Evolutionary conservation across 805 yeast species (phyloP).

Genomic region (Ogataea henricii): DNA sequence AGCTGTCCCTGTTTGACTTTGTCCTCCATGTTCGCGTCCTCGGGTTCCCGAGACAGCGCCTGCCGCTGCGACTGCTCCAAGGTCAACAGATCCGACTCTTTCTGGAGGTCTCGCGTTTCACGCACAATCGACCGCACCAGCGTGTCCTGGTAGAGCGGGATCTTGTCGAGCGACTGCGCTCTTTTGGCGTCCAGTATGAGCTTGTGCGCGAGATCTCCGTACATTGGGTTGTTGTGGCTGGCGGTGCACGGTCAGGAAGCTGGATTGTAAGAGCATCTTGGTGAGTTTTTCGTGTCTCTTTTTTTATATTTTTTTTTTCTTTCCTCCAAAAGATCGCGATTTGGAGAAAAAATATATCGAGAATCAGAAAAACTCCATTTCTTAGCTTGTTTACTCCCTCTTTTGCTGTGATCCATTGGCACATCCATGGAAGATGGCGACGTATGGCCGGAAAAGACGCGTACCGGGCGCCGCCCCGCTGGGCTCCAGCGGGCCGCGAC

Average conservation of each 20-base stretch:
- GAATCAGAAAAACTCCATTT: not conserved
- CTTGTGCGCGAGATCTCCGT: constrained; percentile 85
- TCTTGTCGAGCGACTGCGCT: constrained; percentile 58
- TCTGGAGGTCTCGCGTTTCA: constrained; percentile 67
- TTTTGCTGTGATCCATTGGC: not conserved
- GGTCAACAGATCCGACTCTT: constrained; percentile 53
- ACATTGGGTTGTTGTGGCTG: constrained; percentile 49
- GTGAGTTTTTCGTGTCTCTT: not conserved
- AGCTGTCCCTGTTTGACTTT: constrained; percentile 61
- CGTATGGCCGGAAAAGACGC: constrained; percentile 9
- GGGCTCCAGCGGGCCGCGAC: not conserved
- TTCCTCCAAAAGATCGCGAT: not conserved
- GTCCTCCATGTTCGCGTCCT: constrained; percentile 30
- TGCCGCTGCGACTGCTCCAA: constrained; percentile 17
- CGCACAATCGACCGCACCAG: constrained; percentile 66
- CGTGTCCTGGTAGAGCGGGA: constrained; percentile 75
- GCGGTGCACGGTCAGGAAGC: not conserved
- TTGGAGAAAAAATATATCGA: not conserved
- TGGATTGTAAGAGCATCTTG: too few relatives aligned
- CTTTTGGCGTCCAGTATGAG: constrained; percentile 85
- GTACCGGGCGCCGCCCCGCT: not conserved
- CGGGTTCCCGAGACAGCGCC: constrained; percentile 13
- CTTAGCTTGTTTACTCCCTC: not conserved
- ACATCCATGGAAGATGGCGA: constrained; percentile 4
- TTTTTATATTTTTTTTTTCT: not conserved